Evolutionary conservation across 1,284 basidiomycete species (phyloP), one percentile per base, ranked within the genome.

Genomic region (Rhodotorula sp.): DNA sequence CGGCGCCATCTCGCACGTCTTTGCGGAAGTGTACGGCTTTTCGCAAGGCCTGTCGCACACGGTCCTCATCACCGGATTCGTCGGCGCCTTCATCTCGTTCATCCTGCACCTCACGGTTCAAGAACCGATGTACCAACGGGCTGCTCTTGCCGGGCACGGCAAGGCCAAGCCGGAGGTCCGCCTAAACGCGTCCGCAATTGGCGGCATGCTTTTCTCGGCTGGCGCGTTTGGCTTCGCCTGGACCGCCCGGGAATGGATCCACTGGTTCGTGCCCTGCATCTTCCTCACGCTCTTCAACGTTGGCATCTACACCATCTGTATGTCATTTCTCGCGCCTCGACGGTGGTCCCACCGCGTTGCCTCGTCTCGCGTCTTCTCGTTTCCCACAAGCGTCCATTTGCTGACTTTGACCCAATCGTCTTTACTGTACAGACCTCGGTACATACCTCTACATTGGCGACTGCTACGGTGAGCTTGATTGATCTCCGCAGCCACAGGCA

Each of bases 11-110:
- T 17, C 55, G 2, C 66, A 69, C 58, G 77, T 80, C 48, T 81
- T 80, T 60, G 49, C 72, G 21, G 50, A 61, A 21, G 64, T 44
- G 50, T 72, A 72, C 58, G 71, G 71, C 21, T 71, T 74, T 56
- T 59, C 48, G 7, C 56, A 66, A 8, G 75, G 77, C 7, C 64
- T 74, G n/a, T 67, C 50, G 0, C 71, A 71, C 23, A 77, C 77
- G 0, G 71, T 74, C 12, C 54, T 78, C n/a, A 76, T 81, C 17
- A 68, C 73, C 3, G 77, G 81, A 12, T 76, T 89, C 74, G 76
- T 85, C 50, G 92, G 91, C 16, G 88, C 90, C 3, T 85, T 87
- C 75, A 70, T 92, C 53, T 92, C 91, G 0, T 89, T 90, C 53
- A 77, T 90, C 41, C 88, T 88, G 54, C 90, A 92, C 62, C 56